Evolutionary conservation across 768 basidiomycete genomes (phyloP).

Genomic region (Melanogaster broomeanus): DNA sequence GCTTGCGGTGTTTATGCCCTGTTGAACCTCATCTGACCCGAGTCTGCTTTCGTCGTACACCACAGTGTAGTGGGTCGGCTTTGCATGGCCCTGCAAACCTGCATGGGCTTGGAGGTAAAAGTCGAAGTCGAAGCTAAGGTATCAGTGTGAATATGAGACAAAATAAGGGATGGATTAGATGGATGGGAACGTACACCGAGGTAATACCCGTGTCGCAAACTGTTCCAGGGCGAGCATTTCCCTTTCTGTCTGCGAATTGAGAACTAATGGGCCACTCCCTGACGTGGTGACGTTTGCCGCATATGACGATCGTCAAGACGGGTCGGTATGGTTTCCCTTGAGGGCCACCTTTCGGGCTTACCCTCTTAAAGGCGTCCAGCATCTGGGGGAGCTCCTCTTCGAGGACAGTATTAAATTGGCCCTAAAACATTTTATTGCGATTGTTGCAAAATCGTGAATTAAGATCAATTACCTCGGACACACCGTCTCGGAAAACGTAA

Average conservation of each 20-base stretch:
- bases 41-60: constrained; percentile 76
- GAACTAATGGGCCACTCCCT: constrained; percentile 60
- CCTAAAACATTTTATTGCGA: constrained; percentile 40
- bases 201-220: constrained; percentile 82
- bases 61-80: constrained; percentile 77
- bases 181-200: constrained; percentile 46
- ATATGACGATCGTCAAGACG: constrained; percentile 69
- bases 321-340: constrained; percentile 57
- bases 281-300: constrained; percentile 68
- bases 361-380: constrained; percentile 52
- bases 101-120: constrained; percentile 75
- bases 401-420: constrained; percentile 69
- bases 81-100: constrained; percentile 70
- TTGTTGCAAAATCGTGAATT: neutral
- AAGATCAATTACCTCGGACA: constrained; percentile 61
- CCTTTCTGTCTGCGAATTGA: constrained; percentile 56
- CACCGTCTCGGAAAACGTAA: constrained; percentile 78
- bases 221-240: constrained; percentile 79
- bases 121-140: constrained; percentile 58
- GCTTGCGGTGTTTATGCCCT: constrained; percentile 65
- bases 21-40: constrained; percentile 71
- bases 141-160: neutral
- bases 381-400: constrained; percentile 64
- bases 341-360: constrained; percentile 43
- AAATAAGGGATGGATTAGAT: constrained; percentile 5